A percentile compares a stretch with the other conserved stretches of the same genome.
phyloP scores from a whole-genome alignment of 805 yeast genomes.

The Alloascoidea hylecoeti region DNA sequence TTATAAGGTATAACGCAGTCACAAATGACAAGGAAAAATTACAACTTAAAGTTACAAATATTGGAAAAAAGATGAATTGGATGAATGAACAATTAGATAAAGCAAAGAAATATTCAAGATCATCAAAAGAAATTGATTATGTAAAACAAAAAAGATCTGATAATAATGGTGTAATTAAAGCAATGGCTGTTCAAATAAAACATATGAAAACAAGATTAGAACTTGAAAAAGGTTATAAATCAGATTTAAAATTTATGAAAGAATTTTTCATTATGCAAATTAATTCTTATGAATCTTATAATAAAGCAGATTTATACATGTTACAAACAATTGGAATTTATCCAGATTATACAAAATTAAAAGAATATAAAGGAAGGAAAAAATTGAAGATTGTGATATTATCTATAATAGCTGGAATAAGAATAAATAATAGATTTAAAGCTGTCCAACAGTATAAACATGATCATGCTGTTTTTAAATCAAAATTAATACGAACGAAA shows the following conservation, averaged over 20 bases:
- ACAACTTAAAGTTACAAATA: conserved; percentile 10
- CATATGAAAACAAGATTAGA: conserved; percentile 9
- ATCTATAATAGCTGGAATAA: conserved; percentile 15
- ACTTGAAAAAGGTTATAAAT: conserved; percentile 10
- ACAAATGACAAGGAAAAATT: conserved; percentile 14
- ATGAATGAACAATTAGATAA: conserved; percentile 14
- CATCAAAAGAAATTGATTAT: background rate
- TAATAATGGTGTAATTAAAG: conserved; percentile 6
- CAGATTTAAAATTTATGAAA: conserved; percentile 19
- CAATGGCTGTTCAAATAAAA: conserved; percentile 9
- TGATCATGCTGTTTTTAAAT: conserved; percentile 10
- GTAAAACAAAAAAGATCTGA: conserved; percentile 4
- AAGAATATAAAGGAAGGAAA: conserved; percentile 5
- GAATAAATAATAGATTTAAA: conserved; percentile 12
- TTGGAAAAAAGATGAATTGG: conserved; percentile 16
- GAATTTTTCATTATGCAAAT: conserved; percentile 14
- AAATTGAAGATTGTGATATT: conserved; percentile 13
- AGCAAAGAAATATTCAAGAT: conserved; percentile 13
- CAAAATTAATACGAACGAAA: conserved; percentile 13
- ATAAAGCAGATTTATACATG: conserved; percentile 13
- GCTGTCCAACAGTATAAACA: conserved; percentile 4
- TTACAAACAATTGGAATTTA: conserved; percentile 15
- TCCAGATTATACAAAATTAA: conserved; percentile 11
- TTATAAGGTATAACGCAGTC: conserved; percentile 8
- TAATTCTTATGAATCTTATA: conserved; percentile 14